Base-by-base conservation (phyloP, 768 basidiomycete species). In the Termitomyces sp. region DNA sequence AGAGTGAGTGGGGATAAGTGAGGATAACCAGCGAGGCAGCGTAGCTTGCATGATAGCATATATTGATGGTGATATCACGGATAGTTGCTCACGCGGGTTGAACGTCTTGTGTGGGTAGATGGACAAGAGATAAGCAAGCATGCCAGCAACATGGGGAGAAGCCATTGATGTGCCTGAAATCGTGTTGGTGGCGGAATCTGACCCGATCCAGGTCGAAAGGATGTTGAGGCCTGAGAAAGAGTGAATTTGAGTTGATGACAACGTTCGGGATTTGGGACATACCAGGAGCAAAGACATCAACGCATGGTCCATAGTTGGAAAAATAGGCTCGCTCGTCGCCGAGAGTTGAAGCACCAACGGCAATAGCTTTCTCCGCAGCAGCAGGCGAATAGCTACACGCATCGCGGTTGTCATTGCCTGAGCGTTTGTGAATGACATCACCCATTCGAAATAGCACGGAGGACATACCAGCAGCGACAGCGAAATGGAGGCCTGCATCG, bases 151-250 rank as follows among this genome's bases (percentile, higher is more conserved):
- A 74, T 96, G 94, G 46, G 96, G 96, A 7, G 91, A 91, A 14
- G 95, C 94, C 94, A 97, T 97, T 15, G 90, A 93, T 8, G 93
- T 94, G 43, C 93, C 93, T 0, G 91, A 93, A 62, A 97, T 82
- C 9, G 86, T 90, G 63, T 85, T 83, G 49, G 77, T 78, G n/a
- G 89, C 82, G 5, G n/a, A n/a, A n/a, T n/a, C n/a, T 58, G 82
- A 79, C 33, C 85, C 85, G 57, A 79, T 92, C 77, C 84, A 97
- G 53, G 91, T 96, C 38, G 91, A 95, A 2, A 89, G 75, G 68
- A 98, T 96, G 78, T 93, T 93, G 60, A 95, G 74, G 58, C 90
- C 82, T 78, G 40, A 2, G 49, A 50, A 49, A 12, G 33, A 46
- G 15, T 46, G 8, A 26, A 26, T 14, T 17, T 46, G 8, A 26